Conservation (phyloP, 306 rosid species). For the Begonia masoniana region DNA sequence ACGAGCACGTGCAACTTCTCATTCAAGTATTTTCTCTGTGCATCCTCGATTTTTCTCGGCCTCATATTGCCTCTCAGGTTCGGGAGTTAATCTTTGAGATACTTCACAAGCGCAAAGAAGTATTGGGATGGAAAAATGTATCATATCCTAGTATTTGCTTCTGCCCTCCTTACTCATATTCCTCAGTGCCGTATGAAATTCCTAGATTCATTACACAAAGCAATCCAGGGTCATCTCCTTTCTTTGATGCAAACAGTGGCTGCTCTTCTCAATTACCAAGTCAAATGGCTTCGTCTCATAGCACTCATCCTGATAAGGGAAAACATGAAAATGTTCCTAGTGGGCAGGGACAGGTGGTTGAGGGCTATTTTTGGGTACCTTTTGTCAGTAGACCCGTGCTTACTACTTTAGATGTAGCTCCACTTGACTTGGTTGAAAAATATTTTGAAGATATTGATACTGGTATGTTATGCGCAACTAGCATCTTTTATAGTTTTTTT, state of each 20-base stretch:
- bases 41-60: conserved; percentile 60
- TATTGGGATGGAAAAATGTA: conserved; percentile 33
- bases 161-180: conserved; percentile 23
- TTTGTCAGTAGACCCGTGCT: conserved; percentile 39
- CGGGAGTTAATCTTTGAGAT: conserved; percentile 63
- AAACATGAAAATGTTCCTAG: conserved; percentile 17
- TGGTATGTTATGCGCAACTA: conserved; percentile 36
- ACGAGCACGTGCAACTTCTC: conserved; percentile 88
- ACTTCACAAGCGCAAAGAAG: conserved; percentile 57
- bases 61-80: conserved; percentile 72
- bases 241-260: conserved; percentile 16
- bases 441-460: conserved; percentile 50
- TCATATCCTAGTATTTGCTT: conserved; percentile 76
- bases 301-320: conserved; percentile 21
- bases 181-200: conserved; percentile 36
- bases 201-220: conserved; percentile 21
- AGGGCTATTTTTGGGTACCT: conserved; percentile 49
- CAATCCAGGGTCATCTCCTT: conserved; percentile 22
- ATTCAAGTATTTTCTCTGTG: conserved; percentile 80
- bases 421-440: conserved; percentile 51
- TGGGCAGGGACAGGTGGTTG: conserved; percentile 24
- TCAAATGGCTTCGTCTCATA: conserved; percentile 20
- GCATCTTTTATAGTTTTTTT: neutral
- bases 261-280: conserved; percentile 23
- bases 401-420: conserved; percentile 67